These are phyloP conservation scores for Boletus sp. DNA, from an alignment of 768 basidiomycete genomes.

Conservation along the genomic window DNA sequence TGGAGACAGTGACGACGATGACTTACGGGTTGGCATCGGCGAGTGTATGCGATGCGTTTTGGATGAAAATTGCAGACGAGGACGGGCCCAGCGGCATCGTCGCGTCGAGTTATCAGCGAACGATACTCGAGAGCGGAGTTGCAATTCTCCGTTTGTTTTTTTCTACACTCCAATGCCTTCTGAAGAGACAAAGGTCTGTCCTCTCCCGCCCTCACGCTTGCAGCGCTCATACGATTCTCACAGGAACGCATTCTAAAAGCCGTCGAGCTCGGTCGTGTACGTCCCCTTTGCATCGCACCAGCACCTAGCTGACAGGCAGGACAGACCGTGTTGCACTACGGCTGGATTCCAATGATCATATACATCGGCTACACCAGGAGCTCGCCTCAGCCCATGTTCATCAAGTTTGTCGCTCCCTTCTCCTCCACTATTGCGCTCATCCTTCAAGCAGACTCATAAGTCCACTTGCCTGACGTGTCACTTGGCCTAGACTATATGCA, in stretches of 20 bases:
- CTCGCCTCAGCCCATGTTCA: constrained; percentile 91
- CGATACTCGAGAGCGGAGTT: constrained; percentile 29
- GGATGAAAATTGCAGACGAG: constrained; percentile 45
- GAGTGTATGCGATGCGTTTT: constrained; percentile 30
- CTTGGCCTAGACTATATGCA: constrained; percentile 17
- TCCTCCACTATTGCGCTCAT: background rate
- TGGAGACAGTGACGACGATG: background rate
- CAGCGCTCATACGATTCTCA: background rate
- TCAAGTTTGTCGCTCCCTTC: constrained; percentile 68
- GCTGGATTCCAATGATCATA: constrained; percentile 96
- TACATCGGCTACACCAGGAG: constrained; percentile 92
- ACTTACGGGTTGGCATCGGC: constrained; percentile 36
- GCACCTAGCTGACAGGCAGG: constrained; percentile 1
- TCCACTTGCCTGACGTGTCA: constrained; percentile 68
- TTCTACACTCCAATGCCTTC: constrained; percentile 65
- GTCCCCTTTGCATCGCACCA: constrained; percentile 14
- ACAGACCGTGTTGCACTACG: constrained; percentile 88
- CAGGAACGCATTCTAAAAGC: constrained; percentile 78
- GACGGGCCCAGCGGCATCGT: constrained; percentile 49
- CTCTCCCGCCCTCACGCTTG: background rate
- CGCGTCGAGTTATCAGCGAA: constrained; percentile 10
- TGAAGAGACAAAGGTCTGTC: constrained; percentile 80
- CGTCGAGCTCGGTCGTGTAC: constrained; percentile 77
- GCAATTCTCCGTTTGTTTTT: constrained; percentile 18
- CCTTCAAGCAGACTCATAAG: constrained; percentile 71